Conservation (phyloP, 768 basidiomycete species). For the Rhodosporidiobolus odoratus region DNA sequence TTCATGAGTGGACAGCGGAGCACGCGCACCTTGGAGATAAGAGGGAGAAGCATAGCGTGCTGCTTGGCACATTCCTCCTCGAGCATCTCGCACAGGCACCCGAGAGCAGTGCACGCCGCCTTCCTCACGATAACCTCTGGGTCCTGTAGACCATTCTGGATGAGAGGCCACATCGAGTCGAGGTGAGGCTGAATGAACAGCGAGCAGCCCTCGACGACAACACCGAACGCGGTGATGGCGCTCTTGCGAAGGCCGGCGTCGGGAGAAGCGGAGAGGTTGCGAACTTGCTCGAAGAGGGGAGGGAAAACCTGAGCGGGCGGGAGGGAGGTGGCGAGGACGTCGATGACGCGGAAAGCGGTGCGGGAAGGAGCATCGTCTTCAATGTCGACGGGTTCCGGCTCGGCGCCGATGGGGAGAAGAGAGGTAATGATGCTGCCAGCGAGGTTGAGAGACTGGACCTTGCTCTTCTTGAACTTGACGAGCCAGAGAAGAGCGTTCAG, state of each 20-base stretch:
- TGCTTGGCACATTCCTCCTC: conserved; percentile 83
- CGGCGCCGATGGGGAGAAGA: conserved; percentile 87
- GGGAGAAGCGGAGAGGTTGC: conserved; percentile 73
- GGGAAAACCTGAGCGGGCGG: conserved; percentile 97
- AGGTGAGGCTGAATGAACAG: conserved; percentile 96
- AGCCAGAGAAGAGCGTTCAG: conserved; percentile 95
- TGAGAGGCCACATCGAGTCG: conserved; percentile 83
- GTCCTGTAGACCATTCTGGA: conserved; percentile 82
- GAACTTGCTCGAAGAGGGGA: conserved; percentile 71
- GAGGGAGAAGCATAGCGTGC: conserved; percentile 73
- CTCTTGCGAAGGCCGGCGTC: conserved; percentile 77
- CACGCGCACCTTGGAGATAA: conserved; percentile 48
- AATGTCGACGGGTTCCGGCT: conserved; percentile 88
- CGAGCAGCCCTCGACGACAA: conserved; percentile 93
- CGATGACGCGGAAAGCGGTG: conserved; percentile 91
- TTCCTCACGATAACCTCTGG: conserved; percentile 78
- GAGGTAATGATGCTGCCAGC: conserved; percentile 80
- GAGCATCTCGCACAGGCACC: conserved; percentile 94
- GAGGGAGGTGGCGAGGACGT: conserved; percentile 81
- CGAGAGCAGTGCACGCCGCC: conserved; percentile 91
- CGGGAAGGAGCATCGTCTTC: conserved; percentile 59
- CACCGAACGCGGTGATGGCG: conserved; percentile 90
- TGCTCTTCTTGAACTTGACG: conserved; percentile 96
- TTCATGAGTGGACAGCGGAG: conserved; percentile 18
- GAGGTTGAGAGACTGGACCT: conserved; percentile 77